phyloP scores from a whole-genome alignment of 345 rosid species.

The Diplotaxis tenuifolia region DNA sequence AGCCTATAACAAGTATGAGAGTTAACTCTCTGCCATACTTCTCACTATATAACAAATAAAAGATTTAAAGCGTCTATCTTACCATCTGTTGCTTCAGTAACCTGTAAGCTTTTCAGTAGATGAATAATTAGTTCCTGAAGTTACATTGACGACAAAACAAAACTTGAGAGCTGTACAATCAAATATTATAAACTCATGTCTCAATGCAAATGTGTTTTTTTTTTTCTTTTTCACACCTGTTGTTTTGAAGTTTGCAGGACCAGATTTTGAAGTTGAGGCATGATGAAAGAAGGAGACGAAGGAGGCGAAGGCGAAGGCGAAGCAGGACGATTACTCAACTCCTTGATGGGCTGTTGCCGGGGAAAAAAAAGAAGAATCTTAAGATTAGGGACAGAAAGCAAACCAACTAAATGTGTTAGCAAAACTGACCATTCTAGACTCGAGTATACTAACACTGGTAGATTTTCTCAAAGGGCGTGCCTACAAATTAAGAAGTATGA shows the following conservation, averaged over 20 bases:
- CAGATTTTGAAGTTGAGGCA: slow-evolving; percentile 89
- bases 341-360: slow-evolving; percentile 48
- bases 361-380: background rate
- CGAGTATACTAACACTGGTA: slow-evolving; percentile 80
- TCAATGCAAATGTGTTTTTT: background rate
- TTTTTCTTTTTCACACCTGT: slow-evolving; percentile 52
- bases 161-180: background rate
- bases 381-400: background rate
- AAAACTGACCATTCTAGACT: slow-evolving; percentile 59
- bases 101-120: slow-evolving; percentile 68
- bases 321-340: slow-evolving; percentile 36
- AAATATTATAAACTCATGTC: background rate
- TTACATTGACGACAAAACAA: background rate
- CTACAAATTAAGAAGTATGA: slow-evolving; percentile 46
- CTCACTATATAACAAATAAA: background rate
- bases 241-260: slow-evolving; percentile 75
- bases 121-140: slow-evolving; percentile 70
- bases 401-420: slow-evolving; percentile 20
- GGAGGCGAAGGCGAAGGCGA: slow-evolving; percentile 36
- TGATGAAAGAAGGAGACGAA: slow-evolving; percentile 38
- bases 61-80: slow-evolving; percentile 30
- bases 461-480: slow-evolving; percentile 80
- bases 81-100: slow-evolving; percentile 69
- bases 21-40: slow-evolving; percentile 2
- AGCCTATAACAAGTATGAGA: slow-evolving; percentile 40